Percentiles rank a stretch among this genome's conserved stretches.
phyloP scores from a whole-genome alignment of 1,284 basidiomycete genomes.

The Porodaedalea pini region DNA sequence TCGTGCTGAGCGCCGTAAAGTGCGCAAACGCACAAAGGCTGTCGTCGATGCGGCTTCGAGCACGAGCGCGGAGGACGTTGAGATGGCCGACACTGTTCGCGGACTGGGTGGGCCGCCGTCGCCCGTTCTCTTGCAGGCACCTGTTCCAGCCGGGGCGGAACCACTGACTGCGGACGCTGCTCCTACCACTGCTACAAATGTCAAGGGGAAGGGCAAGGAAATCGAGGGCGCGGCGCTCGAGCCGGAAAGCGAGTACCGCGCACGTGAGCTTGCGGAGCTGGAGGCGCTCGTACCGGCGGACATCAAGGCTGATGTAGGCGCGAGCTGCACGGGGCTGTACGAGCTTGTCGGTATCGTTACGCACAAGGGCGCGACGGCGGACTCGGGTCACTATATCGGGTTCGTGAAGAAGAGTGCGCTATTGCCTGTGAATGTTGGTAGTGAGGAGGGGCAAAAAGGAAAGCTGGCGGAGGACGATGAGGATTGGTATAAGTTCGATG shows the following conservation, averaged over 20 bases:
- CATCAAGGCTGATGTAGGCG: conserved; percentile 66
- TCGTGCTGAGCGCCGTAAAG: conserved; percentile 79
- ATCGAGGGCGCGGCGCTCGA: conserved; percentile 43
- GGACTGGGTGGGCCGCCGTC: conserved; percentile 26
- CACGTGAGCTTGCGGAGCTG: conserved; percentile 63
- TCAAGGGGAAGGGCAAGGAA: conserved; percentile 26
- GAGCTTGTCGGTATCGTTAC: conserved; percentile 91
- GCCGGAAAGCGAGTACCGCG: conserved; percentile 56
- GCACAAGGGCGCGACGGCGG: conserved; percentile 94
- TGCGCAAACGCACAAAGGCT: conserved; percentile 71
- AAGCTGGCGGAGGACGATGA: conserved; percentile 53
- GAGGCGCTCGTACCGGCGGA: conserved; percentile 60
- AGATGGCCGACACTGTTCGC: conserved; percentile 38
- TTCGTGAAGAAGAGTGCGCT: conserved; percentile 79
- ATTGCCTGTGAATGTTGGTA: conserved; percentile 35
- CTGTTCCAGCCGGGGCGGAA: conserved; percentile 25
- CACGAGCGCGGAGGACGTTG: conserved; percentile 35
- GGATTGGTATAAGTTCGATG: conserved; percentile 89
- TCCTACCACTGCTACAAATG: conserved; percentile 28
- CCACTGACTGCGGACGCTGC: conserved; percentile 28
- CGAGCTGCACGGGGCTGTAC: conserved; percentile 75
- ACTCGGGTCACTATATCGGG: conserved; percentile 91
- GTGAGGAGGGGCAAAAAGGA: conserved; percentile 15
- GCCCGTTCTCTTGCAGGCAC: conserved; percentile 20
- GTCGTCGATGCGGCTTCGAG: conserved; percentile 30